These are phyloP conservation scores for Magnolia changhungtana DNA, from an alignment of 164 flowering plant genomes.

Conservation along the genomic window DNA sequence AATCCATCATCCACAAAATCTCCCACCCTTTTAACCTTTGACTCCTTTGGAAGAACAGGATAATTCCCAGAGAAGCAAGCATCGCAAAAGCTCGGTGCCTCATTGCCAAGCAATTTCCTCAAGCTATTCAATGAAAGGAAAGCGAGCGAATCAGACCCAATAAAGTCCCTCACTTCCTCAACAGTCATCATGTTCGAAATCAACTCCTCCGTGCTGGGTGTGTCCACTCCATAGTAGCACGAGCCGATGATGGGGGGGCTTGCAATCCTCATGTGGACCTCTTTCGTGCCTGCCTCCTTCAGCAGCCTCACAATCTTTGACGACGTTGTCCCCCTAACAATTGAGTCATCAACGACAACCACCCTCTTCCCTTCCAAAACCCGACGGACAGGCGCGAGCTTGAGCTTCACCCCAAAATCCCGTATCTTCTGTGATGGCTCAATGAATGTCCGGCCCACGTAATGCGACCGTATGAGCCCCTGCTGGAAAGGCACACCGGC, in stretches of 20 bases:
- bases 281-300: conserved; percentile 88
- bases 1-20: conserved; percentile 64
- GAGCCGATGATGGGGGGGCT: conserved; percentile 86
- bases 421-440: conserved; percentile 88
- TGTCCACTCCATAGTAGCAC: conserved; percentile 89
- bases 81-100: conserved; percentile 55
- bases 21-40: conserved; percentile 56
- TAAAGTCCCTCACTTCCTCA: conserved; percentile 64
- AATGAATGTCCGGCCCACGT: conserved; percentile 87
- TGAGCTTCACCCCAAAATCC: conserved; percentile 86
- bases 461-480: conserved; percentile 79
- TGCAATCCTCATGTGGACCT: conserved; percentile 95
- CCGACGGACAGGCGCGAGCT: conserved; percentile 72
- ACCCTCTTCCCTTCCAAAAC: conserved; percentile 87
- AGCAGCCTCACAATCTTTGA: conserved; percentile 83
- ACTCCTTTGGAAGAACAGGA: conserved; percentile 68
- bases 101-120: conserved; percentile 45
- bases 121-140: conserved; percentile 62
- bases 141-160: conserved; percentile 81
- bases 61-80: conserved; percentile 89
- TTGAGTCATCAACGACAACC: conserved; percentile 95
- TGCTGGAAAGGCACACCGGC: conserved; percentile 82
- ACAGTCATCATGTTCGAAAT: conserved; percentile 74
- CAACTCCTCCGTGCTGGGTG: conserved; percentile 73
- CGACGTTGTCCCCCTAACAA: conserved; percentile 85